Evolutionary conservation across 495 filamentous ascomycete species (phyloP).

Genomic region (Lophium mytilinum): DNA sequence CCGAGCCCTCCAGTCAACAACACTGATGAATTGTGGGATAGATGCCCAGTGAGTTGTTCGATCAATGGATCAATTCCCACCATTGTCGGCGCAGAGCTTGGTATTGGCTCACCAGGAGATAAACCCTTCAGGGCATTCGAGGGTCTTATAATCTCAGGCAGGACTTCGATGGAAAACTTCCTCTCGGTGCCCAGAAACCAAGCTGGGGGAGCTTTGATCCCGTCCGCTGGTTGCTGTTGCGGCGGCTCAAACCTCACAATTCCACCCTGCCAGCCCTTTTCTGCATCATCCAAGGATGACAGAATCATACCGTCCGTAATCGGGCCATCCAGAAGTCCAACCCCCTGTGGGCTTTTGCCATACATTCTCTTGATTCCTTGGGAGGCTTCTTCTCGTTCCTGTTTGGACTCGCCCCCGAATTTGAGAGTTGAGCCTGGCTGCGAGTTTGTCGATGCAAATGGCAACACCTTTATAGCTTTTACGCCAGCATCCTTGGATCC

Average conservation of each 20-base stretch:
- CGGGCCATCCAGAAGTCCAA: conserved; percentile 70
- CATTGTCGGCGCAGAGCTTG: conserved; percentile 49
- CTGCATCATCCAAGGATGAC: conserved; percentile 29
- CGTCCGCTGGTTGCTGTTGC: conserved; percentile 29
- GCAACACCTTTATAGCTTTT: conserved; percentile 60
- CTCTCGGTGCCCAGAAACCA: conserved; percentile 76
- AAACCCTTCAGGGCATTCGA: conserved; percentile 9
- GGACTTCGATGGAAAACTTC: conserved; percentile 62
- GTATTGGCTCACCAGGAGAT: conserved; percentile 45
- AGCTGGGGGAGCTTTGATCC: conserved; percentile 44
- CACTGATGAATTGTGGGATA: conserved; percentile 80
- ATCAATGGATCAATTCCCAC: conserved; percentile 80
- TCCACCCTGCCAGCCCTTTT: conserved; percentile 59
- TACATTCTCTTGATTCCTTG: conserved; percentile 50
- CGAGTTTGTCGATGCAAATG: conserved; percentile 52
- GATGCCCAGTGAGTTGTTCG: conserved; percentile 56
- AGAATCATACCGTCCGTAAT: conserved; percentile 83
- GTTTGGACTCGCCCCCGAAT: conserved; percentile 80
- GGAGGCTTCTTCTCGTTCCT: conserved; percentile 60
- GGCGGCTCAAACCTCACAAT: conserved; percentile 66
- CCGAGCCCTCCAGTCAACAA: conserved; percentile 82
- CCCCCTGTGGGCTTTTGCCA: conserved; percentile 41
- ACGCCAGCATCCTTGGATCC: conserved; percentile 28
- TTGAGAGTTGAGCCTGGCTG: conserved; percentile 59
- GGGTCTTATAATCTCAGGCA: conserved; percentile 48